These are phyloP conservation scores for Thelonectria rubi DNA, from an alignment of 2,329 filamentous ascomycete genomes.

Conservation along the genomic window DNA sequence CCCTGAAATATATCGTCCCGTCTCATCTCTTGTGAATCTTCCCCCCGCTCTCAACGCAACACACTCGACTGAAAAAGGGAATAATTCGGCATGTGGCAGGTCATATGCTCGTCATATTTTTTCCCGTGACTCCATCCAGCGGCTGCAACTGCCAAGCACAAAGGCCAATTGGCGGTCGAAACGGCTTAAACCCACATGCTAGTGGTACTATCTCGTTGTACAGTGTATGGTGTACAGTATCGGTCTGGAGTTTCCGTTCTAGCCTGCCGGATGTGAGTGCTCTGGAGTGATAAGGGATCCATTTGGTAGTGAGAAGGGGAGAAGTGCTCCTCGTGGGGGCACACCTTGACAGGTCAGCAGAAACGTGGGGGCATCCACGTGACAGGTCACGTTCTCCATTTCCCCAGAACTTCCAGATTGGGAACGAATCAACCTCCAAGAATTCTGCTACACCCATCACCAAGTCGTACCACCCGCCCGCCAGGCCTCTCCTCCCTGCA, in stretches of 20 bases:
- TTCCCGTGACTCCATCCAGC: conserved; percentile 26
- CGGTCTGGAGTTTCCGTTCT: conserved; percentile 1
- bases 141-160: conserved; percentile 25
- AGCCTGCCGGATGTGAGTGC: too few relatives aligned
- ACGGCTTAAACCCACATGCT: neutral
- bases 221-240: neutral
- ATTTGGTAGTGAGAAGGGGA: too few relatives aligned
- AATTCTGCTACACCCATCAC: conserved; percentile 28
- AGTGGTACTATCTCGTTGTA: neutral
- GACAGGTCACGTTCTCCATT: conserved; percentile 36
- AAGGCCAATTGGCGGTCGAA: conserved; percentile 5
- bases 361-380: conserved; percentile 30
- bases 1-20: too few relatives aligned
- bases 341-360: too few relatives aligned
- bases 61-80: neutral
- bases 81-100: neutral
- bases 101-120: conserved; percentile 25
- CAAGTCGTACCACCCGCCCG: conserved; percentile 39
- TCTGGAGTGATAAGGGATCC: too few relatives aligned
- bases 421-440: conserved; percentile 31
- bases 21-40: neutral
- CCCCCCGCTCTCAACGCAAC: conserved; percentile 22
- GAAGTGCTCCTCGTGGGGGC: neutral
- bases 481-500: conserved; percentile 18
- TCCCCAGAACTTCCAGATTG: conserved; percentile 36